Evolutionary conservation across 2,329 filamentous ascomycete species (phyloP), one percentile per base, ranked within the genome.

Genomic region (Aspergillus fischeri): DNA sequence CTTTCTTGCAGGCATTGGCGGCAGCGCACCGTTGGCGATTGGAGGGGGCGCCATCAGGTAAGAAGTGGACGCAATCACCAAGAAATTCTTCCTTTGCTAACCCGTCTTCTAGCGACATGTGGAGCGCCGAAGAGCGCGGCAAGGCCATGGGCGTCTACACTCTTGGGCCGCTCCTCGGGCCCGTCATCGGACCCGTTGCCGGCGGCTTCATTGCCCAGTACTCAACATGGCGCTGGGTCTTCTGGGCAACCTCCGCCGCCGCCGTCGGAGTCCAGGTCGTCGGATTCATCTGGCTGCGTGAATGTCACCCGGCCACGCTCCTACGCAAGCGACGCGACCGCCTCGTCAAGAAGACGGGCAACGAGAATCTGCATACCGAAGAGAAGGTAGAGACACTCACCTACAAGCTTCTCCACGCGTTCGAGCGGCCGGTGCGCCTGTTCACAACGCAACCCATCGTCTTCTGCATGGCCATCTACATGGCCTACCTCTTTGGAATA

Each of bases 191-290:
- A 0, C 86, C 86, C 0, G 83, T 88, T 1, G 78, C 80, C 0
- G 85, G 85, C 9, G 85, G 82, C 0, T 87, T 84, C 64, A 83
- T 89, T 27, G 78, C 83, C 0, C 70, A 86, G 64, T 49, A 80
- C 76, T 81, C 79, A 6, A 84, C 80, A 0, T 90, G 88, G 88
- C 79, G 86, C 41, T 90, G 87, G 87, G 81, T 83, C 4, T 90
- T 90, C 72, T 88, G 81, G 72, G 78, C 82, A 0, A 86, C 84
- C 0, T 82, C 83, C 1, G 84, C 88, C 55, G 77, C 77, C 41
- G 83, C 83, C 53, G 85, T 77, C 3, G 58, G 82, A 14, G 80
- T 89, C 49, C 85, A 88, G 66, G 60, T 78, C 10, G 71, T 80
- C 3, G 86, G 86, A 4, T 68, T 88, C 48, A 79, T 85, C 64